A percentile compares a stretch with the other conserved stretches of the same genome.
These are phyloP conservation scores for Phaffia tasmanica DNA, from an alignment of 768 basidiomycete genomes.

Conservation along the genomic window DNA sequence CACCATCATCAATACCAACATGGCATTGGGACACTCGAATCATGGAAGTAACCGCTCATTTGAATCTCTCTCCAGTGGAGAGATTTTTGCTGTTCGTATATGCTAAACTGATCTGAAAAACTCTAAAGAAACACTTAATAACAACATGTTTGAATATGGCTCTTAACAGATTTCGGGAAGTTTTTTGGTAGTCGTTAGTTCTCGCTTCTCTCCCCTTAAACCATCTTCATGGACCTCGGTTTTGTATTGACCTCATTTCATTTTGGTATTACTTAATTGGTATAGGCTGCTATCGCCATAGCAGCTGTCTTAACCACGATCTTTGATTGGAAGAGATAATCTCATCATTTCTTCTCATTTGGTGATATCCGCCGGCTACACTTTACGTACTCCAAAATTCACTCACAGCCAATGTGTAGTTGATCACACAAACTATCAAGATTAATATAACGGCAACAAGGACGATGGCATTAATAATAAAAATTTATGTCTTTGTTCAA, in stretches of 20 bases:
- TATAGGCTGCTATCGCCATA: constrained; percentile 1
- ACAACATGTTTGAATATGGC: neutral
- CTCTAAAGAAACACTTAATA: neutral
- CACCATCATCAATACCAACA: too few species aligned
- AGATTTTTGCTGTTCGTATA: neutral
- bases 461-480: too few species aligned
- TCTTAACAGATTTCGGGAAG: neutral
- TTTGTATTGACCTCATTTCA: too few species aligned
- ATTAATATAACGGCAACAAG: too few species aligned
- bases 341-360: too few species aligned
- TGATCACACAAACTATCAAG: too few species aligned
- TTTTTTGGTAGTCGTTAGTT: constrained; percentile 2
- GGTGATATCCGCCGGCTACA: too few species aligned
- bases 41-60: neutral
- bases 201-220: neutral
- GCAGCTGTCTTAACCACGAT: constrained; percentile 15
- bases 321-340: constrained; percentile 18
- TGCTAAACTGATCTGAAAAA: neutral
- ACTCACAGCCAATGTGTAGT: too few species aligned
- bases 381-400: too few species aligned
- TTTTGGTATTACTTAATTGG: too few species aligned
- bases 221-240: neutral
- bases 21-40: neutral
- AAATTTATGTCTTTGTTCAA: too few species aligned
- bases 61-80: constrained; percentile 1